Conservation (phyloP, 169 alveolate species). For the Neospora caninum region DNA sequence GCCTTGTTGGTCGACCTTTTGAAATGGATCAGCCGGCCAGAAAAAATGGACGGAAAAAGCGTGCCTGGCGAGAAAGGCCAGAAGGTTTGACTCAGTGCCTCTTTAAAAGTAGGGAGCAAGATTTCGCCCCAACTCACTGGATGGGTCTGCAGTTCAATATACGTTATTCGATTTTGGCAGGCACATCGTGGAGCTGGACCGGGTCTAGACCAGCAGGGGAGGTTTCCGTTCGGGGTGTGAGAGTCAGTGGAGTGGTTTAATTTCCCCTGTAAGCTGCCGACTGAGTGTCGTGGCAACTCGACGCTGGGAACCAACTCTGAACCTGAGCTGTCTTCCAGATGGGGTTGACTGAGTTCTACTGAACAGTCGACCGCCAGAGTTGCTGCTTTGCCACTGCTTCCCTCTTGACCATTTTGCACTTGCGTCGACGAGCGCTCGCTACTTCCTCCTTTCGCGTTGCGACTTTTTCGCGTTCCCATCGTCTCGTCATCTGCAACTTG, state of each 20-base stretch:
- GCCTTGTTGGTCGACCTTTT: not conserved
- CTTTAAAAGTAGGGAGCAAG: not conserved
- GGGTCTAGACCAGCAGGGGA: not conserved
- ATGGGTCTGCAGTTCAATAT: not conserved
- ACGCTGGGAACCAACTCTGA: not conserved
- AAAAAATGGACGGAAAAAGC: not conserved
- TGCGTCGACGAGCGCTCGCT: too few relatives aligned
- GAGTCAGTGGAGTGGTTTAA: too few relatives aligned
- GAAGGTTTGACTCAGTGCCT: not conserved
- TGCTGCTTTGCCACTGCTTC: too few relatives aligned
- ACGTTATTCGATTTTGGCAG: not conserved
- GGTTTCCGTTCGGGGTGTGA: too few relatives aligned
- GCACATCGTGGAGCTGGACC: too few relatives aligned
- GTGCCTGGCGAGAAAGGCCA: not conserved
- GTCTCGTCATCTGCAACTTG: not conserved
- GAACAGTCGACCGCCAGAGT: not conserved
- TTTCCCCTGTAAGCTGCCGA: not conserved
- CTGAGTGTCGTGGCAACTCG: not conserved
- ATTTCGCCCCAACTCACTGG: not conserved
- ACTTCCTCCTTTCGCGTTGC: too few relatives aligned
- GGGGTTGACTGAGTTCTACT: not conserved
- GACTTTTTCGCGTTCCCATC: not conserved
- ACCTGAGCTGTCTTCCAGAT: not conserved
- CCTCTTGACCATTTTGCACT: too few relatives aligned
- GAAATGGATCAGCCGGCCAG: slow-evolving; percentile 13